Conservation (phyloP, 345 rosid species). For the Eutrema japonicum region DNA sequence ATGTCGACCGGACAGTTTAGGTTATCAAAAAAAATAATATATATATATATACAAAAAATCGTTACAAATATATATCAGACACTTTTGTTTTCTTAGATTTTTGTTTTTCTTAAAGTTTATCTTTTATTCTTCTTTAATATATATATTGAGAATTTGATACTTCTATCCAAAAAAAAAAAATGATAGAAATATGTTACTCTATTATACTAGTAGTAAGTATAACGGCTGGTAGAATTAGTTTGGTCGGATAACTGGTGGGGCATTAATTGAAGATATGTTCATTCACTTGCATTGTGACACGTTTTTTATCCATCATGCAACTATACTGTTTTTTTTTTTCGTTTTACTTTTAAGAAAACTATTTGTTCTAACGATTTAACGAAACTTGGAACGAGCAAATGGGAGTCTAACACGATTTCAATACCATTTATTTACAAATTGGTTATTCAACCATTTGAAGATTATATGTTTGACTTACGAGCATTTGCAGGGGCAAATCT, state of each 20-base stretch:
- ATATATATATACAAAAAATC: too few species aligned
- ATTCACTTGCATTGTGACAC: not conserved
- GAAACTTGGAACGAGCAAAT: not conserved
- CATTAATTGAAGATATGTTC: slow-evolving; percentile 15
- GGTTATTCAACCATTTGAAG: not conserved
- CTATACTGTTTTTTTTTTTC: not conserved
- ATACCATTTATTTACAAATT: not conserved
- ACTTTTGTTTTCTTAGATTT: too few species aligned
- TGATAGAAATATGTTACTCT: not conserved
- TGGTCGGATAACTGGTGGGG: not conserved
- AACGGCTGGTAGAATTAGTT: not conserved
- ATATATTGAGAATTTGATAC: not conserved
- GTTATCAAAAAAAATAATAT: too few species aligned
- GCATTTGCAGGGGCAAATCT: too few species aligned
- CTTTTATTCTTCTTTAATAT: not conserved
- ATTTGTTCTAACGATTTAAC: not conserved
- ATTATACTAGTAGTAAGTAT: not conserved
- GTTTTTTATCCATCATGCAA: not conserved
- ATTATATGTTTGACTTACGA: too few species aligned
- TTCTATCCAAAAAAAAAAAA: not conserved
- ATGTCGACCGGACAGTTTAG: too few species aligned
- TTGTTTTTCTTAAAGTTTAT: too few species aligned
- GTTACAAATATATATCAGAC: too few species aligned
- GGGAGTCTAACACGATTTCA: not conserved
- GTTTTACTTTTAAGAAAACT: not conserved